A percentile compares a stretch with the other conserved stretches of the same genome.
Evolutionary conservation across 139 green algal genomes (phyloP).

Genomic region (Mychonastes homosphaera): DNA sequence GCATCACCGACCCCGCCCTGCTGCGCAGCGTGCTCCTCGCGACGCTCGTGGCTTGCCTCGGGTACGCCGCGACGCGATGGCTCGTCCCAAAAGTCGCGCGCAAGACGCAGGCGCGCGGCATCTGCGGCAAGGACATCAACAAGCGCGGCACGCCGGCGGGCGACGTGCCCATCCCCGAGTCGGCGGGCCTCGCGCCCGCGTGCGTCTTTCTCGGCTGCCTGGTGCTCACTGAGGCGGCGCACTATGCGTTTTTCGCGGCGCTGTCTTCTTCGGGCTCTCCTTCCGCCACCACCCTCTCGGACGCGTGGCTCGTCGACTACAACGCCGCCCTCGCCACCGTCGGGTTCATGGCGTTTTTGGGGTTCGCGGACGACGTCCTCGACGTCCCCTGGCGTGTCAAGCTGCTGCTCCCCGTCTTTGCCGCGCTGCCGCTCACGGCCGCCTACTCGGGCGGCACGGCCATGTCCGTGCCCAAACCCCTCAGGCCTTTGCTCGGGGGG

Average conservation of each 20-base stretch:
- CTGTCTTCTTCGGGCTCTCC: neutral
- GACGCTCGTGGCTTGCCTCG: conserved; percentile 20
- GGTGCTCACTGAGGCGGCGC: conserved; percentile 83
- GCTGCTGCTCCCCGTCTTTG: conserved; percentile 80
- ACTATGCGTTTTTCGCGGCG: conserved; percentile 33
- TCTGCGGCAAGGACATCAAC: conserved; percentile 84
- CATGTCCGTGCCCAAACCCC: conserved; percentile 64
- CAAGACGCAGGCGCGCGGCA: conserved; percentile 32
- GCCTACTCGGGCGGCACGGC: conserved; percentile 75
- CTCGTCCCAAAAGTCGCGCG: conserved; percentile 43
- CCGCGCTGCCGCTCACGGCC: conserved; percentile 77
- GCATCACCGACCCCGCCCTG: conserved; percentile 31
- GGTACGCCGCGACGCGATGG: conserved; percentile 51
- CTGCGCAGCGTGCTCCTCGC: conserved; percentile 36
- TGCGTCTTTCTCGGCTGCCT: conserved; percentile 85
- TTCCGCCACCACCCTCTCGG: conserved; percentile 12
- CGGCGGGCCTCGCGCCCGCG: conserved; percentile 74
- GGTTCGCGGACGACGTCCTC: conserved; percentile 97
- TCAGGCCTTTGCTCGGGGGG: too few species aligned
- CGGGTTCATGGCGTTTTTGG: conserved; percentile 97
- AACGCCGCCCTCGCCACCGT: conserved; percentile 93
- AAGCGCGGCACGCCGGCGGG: conserved; percentile 73
- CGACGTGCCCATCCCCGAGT: conserved; percentile 76
- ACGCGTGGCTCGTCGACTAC: conserved; percentile 93
- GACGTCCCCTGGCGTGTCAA: conserved; percentile 97